A percentile compares a stretch with the other conserved stretches of the same genome.
These are phyloP conservation scores for Misopates orontium DNA, from an alignment of 257 asterid genomes.

Conservation along the genomic window DNA sequence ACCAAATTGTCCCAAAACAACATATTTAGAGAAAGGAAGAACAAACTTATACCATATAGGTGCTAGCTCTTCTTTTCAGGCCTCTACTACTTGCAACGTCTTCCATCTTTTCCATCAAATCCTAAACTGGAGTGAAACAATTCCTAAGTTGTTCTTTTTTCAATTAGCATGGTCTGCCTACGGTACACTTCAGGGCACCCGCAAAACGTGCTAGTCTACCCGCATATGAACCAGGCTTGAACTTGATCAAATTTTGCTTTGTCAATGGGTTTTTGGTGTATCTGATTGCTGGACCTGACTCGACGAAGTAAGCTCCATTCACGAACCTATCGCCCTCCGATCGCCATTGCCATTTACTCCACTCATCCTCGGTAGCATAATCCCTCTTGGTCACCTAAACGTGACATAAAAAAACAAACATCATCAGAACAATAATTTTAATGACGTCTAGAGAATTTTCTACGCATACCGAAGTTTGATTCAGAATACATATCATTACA, in stretches of 20 bases:
- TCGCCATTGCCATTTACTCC: slow-evolving; percentile 66
- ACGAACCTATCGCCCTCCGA: slow-evolving; percentile 54
- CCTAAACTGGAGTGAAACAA: no score
- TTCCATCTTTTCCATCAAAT: no score
- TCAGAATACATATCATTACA: no score
- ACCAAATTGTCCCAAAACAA: neutral
- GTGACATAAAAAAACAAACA: neutral
- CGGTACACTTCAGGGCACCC: slow-evolving; percentile 50
- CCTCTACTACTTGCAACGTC: neutral
- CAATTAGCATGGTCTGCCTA: slow-evolving; percentile 34
- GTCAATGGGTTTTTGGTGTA: slow-evolving; percentile 30
- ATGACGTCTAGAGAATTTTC: neutral
- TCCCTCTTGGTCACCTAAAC: slow-evolving; percentile 56
- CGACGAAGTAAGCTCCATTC: slow-evolving; percentile 52
- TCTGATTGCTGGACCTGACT: slow-evolving; percentile 45
- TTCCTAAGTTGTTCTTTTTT: no score
- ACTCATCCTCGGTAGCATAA: slow-evolving; percentile 38
- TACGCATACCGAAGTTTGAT: no score
- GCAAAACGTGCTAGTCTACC: slow-evolving; percentile 51
- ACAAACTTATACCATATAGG: neutral
- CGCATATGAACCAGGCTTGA: slow-evolving; percentile 51
- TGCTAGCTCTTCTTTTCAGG: neutral
- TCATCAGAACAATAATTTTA: neutral
- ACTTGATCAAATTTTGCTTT: slow-evolving; percentile 31
- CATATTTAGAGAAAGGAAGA: neutral